Evolutionary conservation across 2,329 filamentous ascomycete species (phyloP).

Genomic region (Clarireedia paspali): DNA sequence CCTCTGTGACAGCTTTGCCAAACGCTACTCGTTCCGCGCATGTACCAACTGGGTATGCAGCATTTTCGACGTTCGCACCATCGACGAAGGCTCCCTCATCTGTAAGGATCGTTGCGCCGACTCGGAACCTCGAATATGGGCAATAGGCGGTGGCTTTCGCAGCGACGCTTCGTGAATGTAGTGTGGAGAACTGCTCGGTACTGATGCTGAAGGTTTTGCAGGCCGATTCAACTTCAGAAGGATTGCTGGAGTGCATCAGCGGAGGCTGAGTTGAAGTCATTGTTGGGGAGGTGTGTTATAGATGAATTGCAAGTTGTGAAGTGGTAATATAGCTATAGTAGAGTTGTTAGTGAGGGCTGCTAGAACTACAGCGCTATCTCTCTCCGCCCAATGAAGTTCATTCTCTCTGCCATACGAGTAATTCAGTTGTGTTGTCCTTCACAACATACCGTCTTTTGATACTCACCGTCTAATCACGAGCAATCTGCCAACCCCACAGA

Average conservation of each 20-base stretch:
- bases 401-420: background rate
- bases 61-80: conserved; percentile 89
- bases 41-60: conserved; percentile 85
- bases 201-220: conserved; percentile 42
- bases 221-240: background rate
- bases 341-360: background rate
- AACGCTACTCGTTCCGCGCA: conserved; percentile 92
- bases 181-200: conserved; percentile 52
- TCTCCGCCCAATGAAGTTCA: background rate
- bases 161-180: conserved; percentile 60
- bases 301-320: background rate
- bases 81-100: conserved; percentile 39
- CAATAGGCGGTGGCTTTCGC: conserved; percentile 81
- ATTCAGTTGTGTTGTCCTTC: background rate
- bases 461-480: too few relatives aligned
- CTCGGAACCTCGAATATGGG: conserved; percentile 63
- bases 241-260: background rate
- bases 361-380: background rate
- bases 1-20: conserved; percentile 61
- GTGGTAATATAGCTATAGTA: background rate
- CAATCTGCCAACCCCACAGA: too few relatives aligned
- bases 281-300: background rate
- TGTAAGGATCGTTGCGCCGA: conserved; percentile 73
- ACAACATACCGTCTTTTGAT: too few relatives aligned
- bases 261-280: background rate